Conservation (phyloP, 2,329 filamentous ascomycete genomes). For the Thelonectria rubi region DNA sequence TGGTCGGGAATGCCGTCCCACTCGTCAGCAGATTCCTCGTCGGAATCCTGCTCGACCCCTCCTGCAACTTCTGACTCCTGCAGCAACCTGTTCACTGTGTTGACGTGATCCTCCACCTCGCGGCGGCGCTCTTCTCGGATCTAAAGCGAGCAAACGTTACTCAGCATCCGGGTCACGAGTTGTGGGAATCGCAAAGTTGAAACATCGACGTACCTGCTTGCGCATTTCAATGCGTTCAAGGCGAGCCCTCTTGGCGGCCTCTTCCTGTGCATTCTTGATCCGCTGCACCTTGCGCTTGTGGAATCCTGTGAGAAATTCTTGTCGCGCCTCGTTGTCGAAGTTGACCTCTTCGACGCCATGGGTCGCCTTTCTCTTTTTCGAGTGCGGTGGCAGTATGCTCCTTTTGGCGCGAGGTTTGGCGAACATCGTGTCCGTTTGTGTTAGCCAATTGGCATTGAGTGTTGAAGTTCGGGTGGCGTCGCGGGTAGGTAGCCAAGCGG, state of each 20-base stretch:
- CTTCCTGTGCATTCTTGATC: slow-evolving; percentile 84
- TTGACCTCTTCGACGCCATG: slow-evolving; percentile 78
- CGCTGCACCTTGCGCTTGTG: slow-evolving; percentile 93
- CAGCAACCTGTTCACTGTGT: slow-evolving; percentile 76
- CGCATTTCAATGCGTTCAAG: slow-evolving; percentile 79
- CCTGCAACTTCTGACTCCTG: slow-evolving; percentile 63
- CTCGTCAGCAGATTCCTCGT: slow-evolving; percentile 58
- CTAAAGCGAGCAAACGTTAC: slow-evolving; percentile 56
- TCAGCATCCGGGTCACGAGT: slow-evolving; percentile 26
- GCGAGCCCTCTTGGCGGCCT: slow-evolving; percentile 78
- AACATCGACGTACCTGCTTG: slow-evolving; percentile 69
- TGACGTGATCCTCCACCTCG: slow-evolving; percentile 84
- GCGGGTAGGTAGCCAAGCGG: background rate
- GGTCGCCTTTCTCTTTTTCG: slow-evolving; percentile 72
- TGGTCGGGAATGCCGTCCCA: slow-evolving; percentile 73
- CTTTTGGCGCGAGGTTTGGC: slow-evolving; percentile 68
- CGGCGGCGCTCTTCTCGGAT: slow-evolving; percentile 82
- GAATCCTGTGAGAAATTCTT: slow-evolving; percentile 93
- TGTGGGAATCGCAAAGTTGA: background rate
- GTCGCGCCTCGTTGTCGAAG: slow-evolving; percentile 82
- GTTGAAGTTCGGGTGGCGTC: background rate
- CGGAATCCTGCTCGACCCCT: slow-evolving; percentile 53
- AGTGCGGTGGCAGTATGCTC: slow-evolving; percentile 62
- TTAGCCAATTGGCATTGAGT: background rate
- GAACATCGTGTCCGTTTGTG: slow-evolving; percentile 52